These are phyloP conservation scores for Monilinia vaccinii-corymbosi DNA, from an alignment of 2,329 filamentous ascomycete species.

Conservation along the genomic window DNA sequence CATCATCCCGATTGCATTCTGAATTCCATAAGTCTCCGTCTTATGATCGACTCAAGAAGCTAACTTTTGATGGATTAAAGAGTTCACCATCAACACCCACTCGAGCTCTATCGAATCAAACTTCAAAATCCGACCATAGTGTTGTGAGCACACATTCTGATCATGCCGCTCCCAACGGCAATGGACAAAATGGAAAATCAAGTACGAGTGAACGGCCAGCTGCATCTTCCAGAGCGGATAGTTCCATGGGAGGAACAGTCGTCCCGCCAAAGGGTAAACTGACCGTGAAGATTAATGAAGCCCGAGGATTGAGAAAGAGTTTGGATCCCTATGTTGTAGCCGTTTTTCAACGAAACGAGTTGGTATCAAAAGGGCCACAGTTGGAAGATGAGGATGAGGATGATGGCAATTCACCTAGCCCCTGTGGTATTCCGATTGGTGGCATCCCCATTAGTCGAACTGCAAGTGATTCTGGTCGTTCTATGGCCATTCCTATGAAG, in stretches of 20 bases:
- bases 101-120: constrained; percentile 59
- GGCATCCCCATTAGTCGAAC: constrained; percentile 57
- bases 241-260: constrained; percentile 47
- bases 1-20: constrained; percentile 38
- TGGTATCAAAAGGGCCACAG: constrained; percentile 81
- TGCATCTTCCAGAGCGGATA: constrained; percentile 24
- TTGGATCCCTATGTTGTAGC: constrained; percentile 91
- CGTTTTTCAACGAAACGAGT: constrained; percentile 93
- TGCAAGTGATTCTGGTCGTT: constrained; percentile 71
- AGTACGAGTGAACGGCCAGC: constrained; percentile 25
- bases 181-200: constrained; percentile 29
- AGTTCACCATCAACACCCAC: constrained; percentile 87
- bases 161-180: constrained; percentile 31
- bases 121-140: constrained; percentile 40
- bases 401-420: constrained; percentile 47
- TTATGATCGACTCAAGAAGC: constrained; percentile 66
- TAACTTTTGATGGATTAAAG: constrained; percentile 83
- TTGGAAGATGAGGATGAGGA: constrained; percentile 51
- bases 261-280: constrained; percentile 77
- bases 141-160: constrained; percentile 29
- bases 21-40: constrained; percentile 47
- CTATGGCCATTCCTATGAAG: constrained; percentile 90
- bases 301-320: constrained; percentile 69
- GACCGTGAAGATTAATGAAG: constrained; percentile 80
- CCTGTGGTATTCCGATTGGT: constrained; percentile 33